Base-by-base conservation (phyloP, 2,329 filamentous ascomycete species). In the Ophiosphaerella narmari region DNA sequence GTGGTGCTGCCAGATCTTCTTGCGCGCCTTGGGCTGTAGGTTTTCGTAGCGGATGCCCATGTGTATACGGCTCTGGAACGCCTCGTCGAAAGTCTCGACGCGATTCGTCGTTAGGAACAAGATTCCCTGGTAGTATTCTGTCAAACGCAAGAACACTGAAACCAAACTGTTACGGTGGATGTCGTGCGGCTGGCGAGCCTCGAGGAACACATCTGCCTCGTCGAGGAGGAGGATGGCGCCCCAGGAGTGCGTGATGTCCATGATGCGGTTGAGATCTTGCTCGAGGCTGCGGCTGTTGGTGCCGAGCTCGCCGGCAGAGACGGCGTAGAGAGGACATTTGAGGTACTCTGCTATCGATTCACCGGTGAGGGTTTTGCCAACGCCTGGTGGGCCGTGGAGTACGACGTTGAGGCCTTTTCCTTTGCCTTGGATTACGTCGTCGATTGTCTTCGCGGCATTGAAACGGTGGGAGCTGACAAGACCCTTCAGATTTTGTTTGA, bases 81-180 rank as follows among this genome's bases (percentile, higher is more conserved):
- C 91, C 54, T 94, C 90, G 62, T 96, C 91, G 64, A 96, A 95
- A 0, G 89, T 92, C 76, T 88, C 84, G 1, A 95, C 90, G 1
- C 91, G 85, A 69, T 96, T 96, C 2, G 91, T 96, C 0, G 91
- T 96, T 23, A 96, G 74, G 77, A 96, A 95, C 4, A 96, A 73
- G 45, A 96, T 95, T 3, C 91, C 91, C 67, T 95, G 89, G 75
- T 95, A 96, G 71, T 96, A 96, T 73, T 97, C 92, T 0, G 96
- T 79, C 48, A 93, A 80, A 0, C 91, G 86, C 2, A 96, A 77
- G 78, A 96, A 96, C 63, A 96, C 90, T 69, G 86, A 90, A 44
- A 96, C 91, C 1, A 94, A 83, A 0, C 88, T 88, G 62, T 96
- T 96, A 50, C 91, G 86, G 67, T 91, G 87, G 44, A 95, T 87